phyloP scores from a whole-genome alignment of 148 eudicot species.

The Chenopodium formosanum region DNA sequence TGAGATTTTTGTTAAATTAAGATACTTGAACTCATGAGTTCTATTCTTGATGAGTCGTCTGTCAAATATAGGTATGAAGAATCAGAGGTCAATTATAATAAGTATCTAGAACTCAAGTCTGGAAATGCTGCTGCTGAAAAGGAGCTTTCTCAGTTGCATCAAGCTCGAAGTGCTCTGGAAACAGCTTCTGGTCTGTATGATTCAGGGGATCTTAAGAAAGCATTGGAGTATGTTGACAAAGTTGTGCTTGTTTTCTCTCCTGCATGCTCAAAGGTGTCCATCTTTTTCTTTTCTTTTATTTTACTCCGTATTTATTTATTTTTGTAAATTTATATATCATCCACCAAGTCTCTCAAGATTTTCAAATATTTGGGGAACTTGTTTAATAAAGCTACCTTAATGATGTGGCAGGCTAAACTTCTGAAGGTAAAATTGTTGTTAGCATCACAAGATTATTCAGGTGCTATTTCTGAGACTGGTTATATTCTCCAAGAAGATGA shows the following conservation, averaged over 20 bases:
- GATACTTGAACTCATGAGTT: neutral
- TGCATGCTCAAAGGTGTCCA: constrained; percentile 71
- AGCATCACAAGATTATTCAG: constrained; percentile 75
- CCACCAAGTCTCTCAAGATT: neutral
- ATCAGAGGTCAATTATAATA: constrained; percentile 70
- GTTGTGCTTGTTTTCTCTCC: constrained; percentile 94
- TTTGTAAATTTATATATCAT: neutral
- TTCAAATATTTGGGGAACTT: neutral
- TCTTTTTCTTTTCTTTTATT: neutral
- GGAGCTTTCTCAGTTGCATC: constrained; percentile 90
- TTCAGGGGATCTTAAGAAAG: constrained; percentile 73
- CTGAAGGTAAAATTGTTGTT: constrained; percentile 70
- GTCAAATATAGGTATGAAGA: constrained; percentile 73
- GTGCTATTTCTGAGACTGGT: constrained; percentile 71
- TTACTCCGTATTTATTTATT: no score
- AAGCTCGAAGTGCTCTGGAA: constrained; percentile 71
- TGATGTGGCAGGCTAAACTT: constrained; percentile 61
- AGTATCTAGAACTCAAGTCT: constrained; percentile 71
- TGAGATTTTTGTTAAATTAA: neutral
- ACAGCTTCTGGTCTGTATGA: constrained; percentile 63
- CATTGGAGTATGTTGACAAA: constrained; percentile 73
- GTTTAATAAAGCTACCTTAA: neutral
- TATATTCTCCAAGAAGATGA: constrained; percentile 88
- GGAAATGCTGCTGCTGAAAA: constrained; percentile 69
- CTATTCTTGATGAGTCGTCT: neutral